Evolutionary conservation across 1,284 basidiomycete species (phyloP), one percentile per base, ranked within the genome.

Genomic region (Wolfiporia cocos): DNA sequence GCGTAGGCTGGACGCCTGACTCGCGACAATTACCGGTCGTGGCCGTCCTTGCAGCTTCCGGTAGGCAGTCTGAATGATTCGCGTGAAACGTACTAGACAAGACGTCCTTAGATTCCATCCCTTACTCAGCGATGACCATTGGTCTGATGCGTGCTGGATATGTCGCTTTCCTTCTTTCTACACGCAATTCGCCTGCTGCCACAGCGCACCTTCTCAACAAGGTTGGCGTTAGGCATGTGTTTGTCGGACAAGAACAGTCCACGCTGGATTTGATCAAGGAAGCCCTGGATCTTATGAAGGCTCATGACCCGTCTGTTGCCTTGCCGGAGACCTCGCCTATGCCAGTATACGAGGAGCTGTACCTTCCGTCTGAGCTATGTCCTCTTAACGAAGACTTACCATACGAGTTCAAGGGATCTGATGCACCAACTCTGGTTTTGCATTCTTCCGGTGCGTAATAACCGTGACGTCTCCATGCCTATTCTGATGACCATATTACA

Each of bases 151-250:
- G 49, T 14, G 49, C 54, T 2, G 63, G 61, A 2, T 57, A 48
- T 41, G 40, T 39, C 1, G 48, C 52, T 3, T 69, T 69, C 42
- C 58, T 59, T 0, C 55, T 69, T 22, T 69, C 68, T 0, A 57
- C 64, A 1, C 57, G 67, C 20, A 69, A 70, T 43, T 68, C 67
- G 2, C 47, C 58, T 12, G 44, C 52, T 2, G 66, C 62, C 0
- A 47, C 68, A 3, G 61, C 56, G 1, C 52, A 69, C 47, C 53
- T 70, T 5, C 48, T 68, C 19, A 39, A 42, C 9, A 54, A 57
- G 41, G 59, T 55, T 7, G 45, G 43, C 2, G 53, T 52, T 17
- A 31, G 30, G 0, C 50, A 61, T 36, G n/a, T 68, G 11, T 52
- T 65, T 24, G 55, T 62, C 14, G 53, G 57, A 17, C 22, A 35